Conservation (phyloP, 345 rosid genomes). For the Bruguiera parviflora region DNA sequence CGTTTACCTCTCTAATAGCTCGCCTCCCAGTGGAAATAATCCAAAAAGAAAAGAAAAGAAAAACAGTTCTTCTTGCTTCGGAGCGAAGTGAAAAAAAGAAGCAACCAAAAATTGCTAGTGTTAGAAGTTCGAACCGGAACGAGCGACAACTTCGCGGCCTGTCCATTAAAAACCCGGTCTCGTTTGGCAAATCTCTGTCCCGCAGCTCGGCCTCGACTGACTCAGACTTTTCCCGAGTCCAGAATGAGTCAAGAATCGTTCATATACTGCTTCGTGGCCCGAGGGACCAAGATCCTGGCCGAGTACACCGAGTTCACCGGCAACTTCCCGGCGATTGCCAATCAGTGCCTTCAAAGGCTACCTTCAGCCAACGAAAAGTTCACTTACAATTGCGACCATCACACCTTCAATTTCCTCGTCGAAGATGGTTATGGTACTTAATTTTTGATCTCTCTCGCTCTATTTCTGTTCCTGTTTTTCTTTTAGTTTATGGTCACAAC, state of each 20-base stretch:
- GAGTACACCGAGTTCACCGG: constrained; percentile 99
- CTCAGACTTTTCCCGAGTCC: neutral
- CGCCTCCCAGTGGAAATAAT: too few relatives aligned
- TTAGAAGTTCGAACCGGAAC: neutral
- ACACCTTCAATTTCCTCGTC: constrained; percentile 91
- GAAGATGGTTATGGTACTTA: constrained; percentile 82
- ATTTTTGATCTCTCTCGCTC: neutral
- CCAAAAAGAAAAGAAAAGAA: neutral
- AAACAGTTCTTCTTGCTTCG: constrained; percentile 12
- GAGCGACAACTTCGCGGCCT: neutral
- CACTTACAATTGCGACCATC: constrained; percentile 97
- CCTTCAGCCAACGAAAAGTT: constrained; percentile 91
- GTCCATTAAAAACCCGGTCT: neutral
- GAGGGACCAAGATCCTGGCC: constrained; percentile 86
- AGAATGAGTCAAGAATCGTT: constrained; percentile 81
- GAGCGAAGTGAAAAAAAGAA: constrained; percentile 7
- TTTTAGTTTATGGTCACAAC: too few relatives aligned
- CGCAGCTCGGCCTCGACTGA: neutral
- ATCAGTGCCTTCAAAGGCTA: constrained; percentile 85
- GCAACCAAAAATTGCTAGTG: neutral
- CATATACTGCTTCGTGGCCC: constrained; percentile 95
- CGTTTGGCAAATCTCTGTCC: neutral
- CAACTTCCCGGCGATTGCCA: constrained; percentile 92
- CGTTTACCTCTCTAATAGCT: neutral
- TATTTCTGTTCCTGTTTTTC: too few relatives aligned